Base-by-base conservation (phyloP, 306 rosid genomes). In the Pachyrhizus erosus region DNA sequence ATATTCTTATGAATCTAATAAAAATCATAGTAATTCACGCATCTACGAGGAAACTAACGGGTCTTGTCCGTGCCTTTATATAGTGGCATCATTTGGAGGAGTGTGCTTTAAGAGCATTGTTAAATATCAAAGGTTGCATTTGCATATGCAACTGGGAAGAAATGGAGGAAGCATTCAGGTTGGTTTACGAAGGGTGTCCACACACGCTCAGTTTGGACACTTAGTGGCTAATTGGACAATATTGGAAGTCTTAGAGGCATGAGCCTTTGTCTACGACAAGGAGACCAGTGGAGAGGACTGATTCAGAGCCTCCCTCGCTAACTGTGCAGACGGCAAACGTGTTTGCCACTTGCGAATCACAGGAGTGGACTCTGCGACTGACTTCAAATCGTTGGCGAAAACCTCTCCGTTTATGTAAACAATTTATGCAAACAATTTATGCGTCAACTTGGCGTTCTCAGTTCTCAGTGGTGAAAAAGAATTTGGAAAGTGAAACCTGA, bases 161-260 rank as follows among this genome's bases (percentile, higher is more conserved):
- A 72, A 90, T 83, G 89, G 91, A 88, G 46, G 97, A 93, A 78
- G 98, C 98, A 7, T 87, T 88, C 52, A 81, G 85, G 55, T 89
- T 95, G 69, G 92, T 91, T 9, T 93, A 93, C 62, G 92, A 91
- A 15, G 88, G 83, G 31, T 91, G 93, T 77, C 98, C 98, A 26
- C 91, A 95, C 9, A 89, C n/a, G n/a, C 93, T 55, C 90, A 89
- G 21, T 93, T 93, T 52, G 98, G 97, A 57, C 98, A 95, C 77
- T 93, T 86, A 78, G 92, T 93, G 46, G 97, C 97, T 71, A 93
- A 89, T 76, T 73, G 85, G 29, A 77, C 85, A 77, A 91, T 95
- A 87, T 81, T 93, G 90, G 98, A 95, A 95, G 99, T 93, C 95
- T 91, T 95, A 90, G 98, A 91, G 94, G 99, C 1, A 89, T 95